phyloP scores from a whole-genome alignment of 495 filamentous ascomycete genomes.

The Articulospora tetracladia region DNA sequence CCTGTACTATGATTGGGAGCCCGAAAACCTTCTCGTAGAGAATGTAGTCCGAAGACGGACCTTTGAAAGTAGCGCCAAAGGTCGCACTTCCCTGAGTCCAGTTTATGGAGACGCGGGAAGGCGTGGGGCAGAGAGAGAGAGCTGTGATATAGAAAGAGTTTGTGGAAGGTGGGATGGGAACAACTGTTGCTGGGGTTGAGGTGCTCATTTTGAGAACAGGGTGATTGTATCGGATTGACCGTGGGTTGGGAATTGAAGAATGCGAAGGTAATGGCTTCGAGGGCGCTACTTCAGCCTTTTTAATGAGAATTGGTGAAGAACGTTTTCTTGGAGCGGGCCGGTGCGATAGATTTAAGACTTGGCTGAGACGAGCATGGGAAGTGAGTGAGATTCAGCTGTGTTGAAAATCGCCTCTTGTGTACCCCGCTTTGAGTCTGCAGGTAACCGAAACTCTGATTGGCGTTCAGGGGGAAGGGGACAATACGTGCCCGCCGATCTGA shows the following conservation, averaged over 20 bases:
- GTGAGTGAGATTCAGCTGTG: no score
- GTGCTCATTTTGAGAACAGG: no score
- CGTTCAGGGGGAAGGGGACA: not conserved
- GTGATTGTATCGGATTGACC: no score
- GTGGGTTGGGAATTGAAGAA: no score
- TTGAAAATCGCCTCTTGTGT: not conserved
- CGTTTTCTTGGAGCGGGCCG: no score
- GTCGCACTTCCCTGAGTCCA: conserved; percentile 1
- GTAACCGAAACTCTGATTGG: not conserved
- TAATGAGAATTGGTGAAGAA: not conserved
- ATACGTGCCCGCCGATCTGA: no score
- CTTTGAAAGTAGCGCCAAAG: not conserved
- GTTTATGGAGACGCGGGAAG: not conserved
- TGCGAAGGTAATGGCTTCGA: no score
- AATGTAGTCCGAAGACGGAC: not conserved
- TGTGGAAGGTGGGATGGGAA: not conserved
- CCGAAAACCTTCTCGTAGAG: conserved; percentile 2
- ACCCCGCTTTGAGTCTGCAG: not conserved
- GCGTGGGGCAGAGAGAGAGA: not conserved
- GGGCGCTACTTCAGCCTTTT: no score
- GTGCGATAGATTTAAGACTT: no score
- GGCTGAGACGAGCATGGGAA: no score
- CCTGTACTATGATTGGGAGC: not conserved
- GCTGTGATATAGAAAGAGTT: conserved; percentile 1
- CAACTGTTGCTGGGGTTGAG: not conserved